These are phyloP conservation scores for Trapa bicornis DNA, from an alignment of 345 rosid genomes.

Conservation along the genomic window DNA sequence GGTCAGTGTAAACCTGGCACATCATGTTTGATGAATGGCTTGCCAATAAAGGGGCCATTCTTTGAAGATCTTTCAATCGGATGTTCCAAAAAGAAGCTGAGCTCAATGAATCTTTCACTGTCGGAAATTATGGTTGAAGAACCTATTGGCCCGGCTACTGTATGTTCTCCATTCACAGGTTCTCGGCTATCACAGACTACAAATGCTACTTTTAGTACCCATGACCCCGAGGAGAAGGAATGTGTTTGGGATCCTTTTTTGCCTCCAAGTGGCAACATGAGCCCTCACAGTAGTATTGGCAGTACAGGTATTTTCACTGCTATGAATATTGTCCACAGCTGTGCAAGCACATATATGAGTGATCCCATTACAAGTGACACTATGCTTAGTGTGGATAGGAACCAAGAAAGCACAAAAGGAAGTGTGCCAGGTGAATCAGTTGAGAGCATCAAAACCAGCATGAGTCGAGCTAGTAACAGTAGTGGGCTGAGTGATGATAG, in stretches of 20 bases:
- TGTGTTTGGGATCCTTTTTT: constrained; percentile 94
- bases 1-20: constrained; percentile 51
- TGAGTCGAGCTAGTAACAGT: constrained; percentile 70
- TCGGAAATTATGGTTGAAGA: constrained; percentile 62
- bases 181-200: constrained; percentile 54
- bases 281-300: constrained; percentile 79
- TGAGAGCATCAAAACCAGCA: constrained; percentile 72
- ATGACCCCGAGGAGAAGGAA: constrained; percentile 70
- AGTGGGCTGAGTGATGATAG: constrained; percentile 90
- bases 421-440: constrained; percentile 65
- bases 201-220: constrained; percentile 40
- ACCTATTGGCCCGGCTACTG: constrained; percentile 25
- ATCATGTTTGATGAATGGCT: constrained; percentile 49
- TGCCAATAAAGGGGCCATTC: constrained; percentile 62
- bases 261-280: constrained; percentile 82
- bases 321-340: constrained; percentile 73
- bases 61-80: constrained; percentile 62
- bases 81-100: constrained; percentile 49
- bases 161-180: constrained; percentile 45
- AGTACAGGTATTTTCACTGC: constrained; percentile 56
- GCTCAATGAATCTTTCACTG: constrained; percentile 40
- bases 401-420: constrained; percentile 51
- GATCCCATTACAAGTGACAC: constrained; percentile 64
- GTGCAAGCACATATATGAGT: constrained; percentile 41
- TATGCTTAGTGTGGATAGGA: constrained; percentile 55